Evolutionary conservation across 2,329 filamentous ascomycete species (phyloP).

Genomic region (Xylariaceae sp.): DNA sequence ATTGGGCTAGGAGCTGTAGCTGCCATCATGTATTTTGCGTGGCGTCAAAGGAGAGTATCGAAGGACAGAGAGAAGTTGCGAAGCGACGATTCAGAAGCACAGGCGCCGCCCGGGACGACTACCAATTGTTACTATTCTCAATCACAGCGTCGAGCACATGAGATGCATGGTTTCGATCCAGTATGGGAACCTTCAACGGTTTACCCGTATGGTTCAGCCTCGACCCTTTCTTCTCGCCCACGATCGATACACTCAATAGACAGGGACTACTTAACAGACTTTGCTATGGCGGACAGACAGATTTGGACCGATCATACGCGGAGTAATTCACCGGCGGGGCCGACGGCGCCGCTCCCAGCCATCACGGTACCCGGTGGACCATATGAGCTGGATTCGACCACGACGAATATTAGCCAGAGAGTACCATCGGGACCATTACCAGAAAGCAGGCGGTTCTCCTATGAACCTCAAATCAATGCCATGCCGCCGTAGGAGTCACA

Average conservation of each 20-base stretch:
- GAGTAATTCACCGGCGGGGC: background rate
- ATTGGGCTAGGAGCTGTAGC: background rate
- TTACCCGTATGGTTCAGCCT: background rate
- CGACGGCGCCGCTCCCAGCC: background rate
- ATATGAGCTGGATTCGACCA: background rate
- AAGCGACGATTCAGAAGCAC: background rate
- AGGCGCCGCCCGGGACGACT: background rate
- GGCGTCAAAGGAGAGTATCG: background rate
- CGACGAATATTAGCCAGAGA: background rate
- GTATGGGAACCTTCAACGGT: background rate
- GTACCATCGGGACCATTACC: background rate
- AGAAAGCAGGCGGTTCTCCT: background rate
- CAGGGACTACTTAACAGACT: conserved; percentile 6
- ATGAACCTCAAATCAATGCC: background rate
- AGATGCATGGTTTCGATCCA: too few species aligned
- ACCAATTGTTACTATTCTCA: background rate
- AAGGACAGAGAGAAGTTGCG: background rate
- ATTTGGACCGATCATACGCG: conserved; percentile 9
- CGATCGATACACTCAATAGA: background rate
- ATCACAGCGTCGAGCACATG: too few species aligned
- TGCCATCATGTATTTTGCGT: background rate
- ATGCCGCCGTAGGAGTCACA: background rate
- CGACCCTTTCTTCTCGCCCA: background rate
- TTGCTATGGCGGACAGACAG: conserved; percentile 9
- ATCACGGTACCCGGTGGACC: background rate